phyloP scores from a whole-genome alignment of 495 filamentous ascomycete species.

The Neurospora sp. region DNA sequence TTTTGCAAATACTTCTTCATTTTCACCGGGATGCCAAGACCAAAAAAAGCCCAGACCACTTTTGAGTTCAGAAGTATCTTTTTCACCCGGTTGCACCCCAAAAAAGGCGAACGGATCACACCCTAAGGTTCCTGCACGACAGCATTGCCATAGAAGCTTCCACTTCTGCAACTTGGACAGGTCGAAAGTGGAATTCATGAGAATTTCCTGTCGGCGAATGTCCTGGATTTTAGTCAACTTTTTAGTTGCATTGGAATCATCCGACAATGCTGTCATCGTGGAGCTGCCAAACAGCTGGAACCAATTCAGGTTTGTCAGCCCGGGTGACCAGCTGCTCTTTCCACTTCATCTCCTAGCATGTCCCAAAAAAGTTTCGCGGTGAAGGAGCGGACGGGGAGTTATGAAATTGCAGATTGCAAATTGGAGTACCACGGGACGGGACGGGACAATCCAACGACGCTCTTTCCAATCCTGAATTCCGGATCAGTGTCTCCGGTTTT shows the following conservation, averaged over 20 bases:
- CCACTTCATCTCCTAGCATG: not conserved
- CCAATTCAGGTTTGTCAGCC: not conserved
- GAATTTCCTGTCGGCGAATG: not conserved
- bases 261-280: not conserved
- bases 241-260: not conserved
- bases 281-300: not conserved
- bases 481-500: not conserved
- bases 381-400: not conserved
- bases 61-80: too few species aligned
- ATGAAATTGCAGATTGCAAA: not conserved
- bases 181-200: not conserved
- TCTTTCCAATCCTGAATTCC: not conserved
- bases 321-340: not conserved
- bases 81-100: too few species aligned
- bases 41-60: too few species aligned
- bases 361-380: not conserved
- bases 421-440: not conserved
- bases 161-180: not conserved
- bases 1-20: too few species aligned
- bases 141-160: not conserved
- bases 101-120: too few species aligned
- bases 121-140: not conserved
- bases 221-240: not conserved
- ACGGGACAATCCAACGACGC: not conserved
- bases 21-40: too few species aligned